Base-by-base conservation (phyloP, 1,284 basidiomycete species). In the Psilocybe mexicana region DNA sequence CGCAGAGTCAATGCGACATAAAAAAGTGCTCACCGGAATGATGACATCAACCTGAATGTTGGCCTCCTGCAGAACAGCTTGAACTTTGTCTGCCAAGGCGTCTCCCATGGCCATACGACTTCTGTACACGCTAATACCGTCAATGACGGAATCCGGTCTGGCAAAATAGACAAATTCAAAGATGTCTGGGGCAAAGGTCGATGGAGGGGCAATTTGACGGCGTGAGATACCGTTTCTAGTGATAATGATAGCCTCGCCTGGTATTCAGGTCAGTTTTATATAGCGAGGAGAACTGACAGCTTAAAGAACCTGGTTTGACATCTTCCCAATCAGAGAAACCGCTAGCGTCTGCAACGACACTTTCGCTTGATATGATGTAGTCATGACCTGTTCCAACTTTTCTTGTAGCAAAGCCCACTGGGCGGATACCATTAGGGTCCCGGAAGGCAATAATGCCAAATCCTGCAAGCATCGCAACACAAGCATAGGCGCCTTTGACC, bases 91-190 rank as follows among this genome's bases (percentile, higher is more conserved):
- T 1, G 96, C 97, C 52, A 99, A 85, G 28, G 90, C 86, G 73
- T 99, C 96, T 59, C 97, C 97, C 97, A 99, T 99, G 5, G 96
- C 94, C 96, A 99, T 99, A 43, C 97, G 88, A 69, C 92, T 92
- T 55, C 96, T 86, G 76, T 99, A 99, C 51, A 99, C 97, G 68
- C 93, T 95, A 73, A 99, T 88, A 42, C 97, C 96, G 71, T 99
- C 96, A 60, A 99, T 82, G 58, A 98, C 97, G 18, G 94, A 97
- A 78, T 99, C 97, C 1, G 96, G 97, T 61, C 97, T 90, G 6
- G 97, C 95, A 74, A 99, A 96, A 79, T 99, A 99, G 63, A 99
- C 96, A 69, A 88, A 98, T 82, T 99, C 97, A 71, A 99, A 99
- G 67, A 99, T 98, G 77, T 99, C 97, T n/a, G 97, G 97, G 1